Base-by-base conservation (phyloP, 2,329 filamentous ascomycete genomes). In the Pseudogymnoascus sp. region DNA sequence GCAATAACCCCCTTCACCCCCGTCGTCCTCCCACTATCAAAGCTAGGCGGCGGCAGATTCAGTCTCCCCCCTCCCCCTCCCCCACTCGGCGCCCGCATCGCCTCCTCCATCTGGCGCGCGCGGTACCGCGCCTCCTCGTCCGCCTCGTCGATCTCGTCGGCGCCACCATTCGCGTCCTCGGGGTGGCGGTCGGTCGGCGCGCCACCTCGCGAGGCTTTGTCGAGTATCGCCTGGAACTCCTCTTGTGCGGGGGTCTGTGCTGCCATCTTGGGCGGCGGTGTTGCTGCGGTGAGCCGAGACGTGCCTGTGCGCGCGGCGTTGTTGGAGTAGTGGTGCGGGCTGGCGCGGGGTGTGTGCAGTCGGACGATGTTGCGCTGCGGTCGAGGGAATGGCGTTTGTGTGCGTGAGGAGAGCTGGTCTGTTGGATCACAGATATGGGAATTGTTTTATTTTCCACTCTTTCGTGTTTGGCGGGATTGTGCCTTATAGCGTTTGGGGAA, bases 1-100 rank as follows among this genome's bases (percentile, higher is more conserved):
- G 90, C 89, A 71, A 95, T 93, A 75, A 95, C 90, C 66, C 90
- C 90, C 79, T 93, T 93, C 68, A 92, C 90, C 56, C 90, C 90
- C 2, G 90, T 93, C 68, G 89, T 87, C 68, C 85, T 83, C 64
- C 88, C 87, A 62, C 79, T 84, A 73, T 90, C 84, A 71, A 88
- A 88, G 63, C 80, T 82, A 11, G 79, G 78, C 8, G 84, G 85
- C 12, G 85, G 85, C 65, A 89, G 83, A 71, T 81, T 62, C 86
- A 82, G 74, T 86, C 86, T 70, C 86, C 80, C 84, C 88, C 88
- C 70, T 81, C 83, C 70, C 81, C 83, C 68, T 81, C 81, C 74
- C 87, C 82, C 73, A 88, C 46, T 56, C 61, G 86, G 82, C 74
- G 86, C 86, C 70, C 87, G 80, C 84, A 88, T 88, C 70, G 81